Evolutionary conservation across 228 moss, liverwort and hornwort species (phyloP).

Genomic region (Sphagnum magellanicum): DNA sequence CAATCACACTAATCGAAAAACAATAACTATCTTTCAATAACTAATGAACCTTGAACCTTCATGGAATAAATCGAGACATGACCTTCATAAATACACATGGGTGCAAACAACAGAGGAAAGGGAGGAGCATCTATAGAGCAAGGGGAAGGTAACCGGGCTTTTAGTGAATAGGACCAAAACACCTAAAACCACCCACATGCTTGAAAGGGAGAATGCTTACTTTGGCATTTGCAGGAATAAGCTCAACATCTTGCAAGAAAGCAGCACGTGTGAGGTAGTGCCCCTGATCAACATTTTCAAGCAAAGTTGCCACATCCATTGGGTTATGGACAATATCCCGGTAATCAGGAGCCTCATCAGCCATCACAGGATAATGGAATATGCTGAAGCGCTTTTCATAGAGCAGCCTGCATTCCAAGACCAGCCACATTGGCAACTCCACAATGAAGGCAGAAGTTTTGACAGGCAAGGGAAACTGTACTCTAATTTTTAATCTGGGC

Average conservation of each 20-base stretch:
- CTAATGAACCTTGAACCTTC: no score
- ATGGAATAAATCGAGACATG: no score
- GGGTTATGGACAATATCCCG: conserved; percentile 66
- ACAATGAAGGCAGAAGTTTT: neutral
- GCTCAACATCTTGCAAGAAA: conserved; percentile 69
- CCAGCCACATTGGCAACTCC: neutral
- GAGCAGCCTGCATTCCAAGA: conserved; percentile 34
- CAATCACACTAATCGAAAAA: no score
- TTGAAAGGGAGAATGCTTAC: conserved; percentile 9
- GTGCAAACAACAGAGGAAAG: no score
- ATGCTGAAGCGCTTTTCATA: conserved; percentile 74
- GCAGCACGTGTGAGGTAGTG: conserved; percentile 27
- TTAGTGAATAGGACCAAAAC: neutral
- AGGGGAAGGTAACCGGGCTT: neutral
- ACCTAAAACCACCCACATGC: neutral
- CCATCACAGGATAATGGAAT: conserved; percentile 77
- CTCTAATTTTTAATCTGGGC: neutral
- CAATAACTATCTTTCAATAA: no score
- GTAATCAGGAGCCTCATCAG: conserved; percentile 79
- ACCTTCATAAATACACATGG: no score
- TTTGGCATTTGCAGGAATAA: conserved; percentile 72
- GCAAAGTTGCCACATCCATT: conserved; percentile 79
- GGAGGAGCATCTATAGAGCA: neutral
- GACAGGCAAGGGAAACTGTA: neutral
- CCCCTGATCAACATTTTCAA: conserved; percentile 69